Percentiles rank a stretch among this genome's conserved stretches.
phyloP scores from a whole-genome alignment of 2,329 filamentous ascomycete genomes.

The Colletotrichum euphorbiae region DNA sequence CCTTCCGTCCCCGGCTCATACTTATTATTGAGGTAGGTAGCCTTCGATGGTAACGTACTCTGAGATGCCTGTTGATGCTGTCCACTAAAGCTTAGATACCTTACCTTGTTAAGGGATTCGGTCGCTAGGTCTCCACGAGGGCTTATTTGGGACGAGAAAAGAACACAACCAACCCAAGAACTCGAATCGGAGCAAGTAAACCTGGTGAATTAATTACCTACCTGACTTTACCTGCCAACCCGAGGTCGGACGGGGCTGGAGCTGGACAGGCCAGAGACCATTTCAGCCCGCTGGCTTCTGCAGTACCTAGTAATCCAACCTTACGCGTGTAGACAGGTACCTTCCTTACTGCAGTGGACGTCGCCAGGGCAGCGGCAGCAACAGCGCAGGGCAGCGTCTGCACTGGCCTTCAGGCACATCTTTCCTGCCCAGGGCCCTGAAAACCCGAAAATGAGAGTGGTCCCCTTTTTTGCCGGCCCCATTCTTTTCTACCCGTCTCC shows the following conservation, averaged over 20 bases:
- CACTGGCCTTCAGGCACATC: conserved; percentile 6
- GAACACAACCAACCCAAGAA: not conserved
- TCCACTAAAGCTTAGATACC: conserved; percentile 36
- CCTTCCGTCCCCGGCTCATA: not conserved
- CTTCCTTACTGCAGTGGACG: not conserved
- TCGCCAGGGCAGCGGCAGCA: not conserved
- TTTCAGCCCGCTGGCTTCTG: too few relatives aligned
- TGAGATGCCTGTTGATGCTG: not conserved
- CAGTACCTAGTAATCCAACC: too few relatives aligned
- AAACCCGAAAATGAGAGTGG: not conserved
- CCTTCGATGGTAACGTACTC: too few relatives aligned
- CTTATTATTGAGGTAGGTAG: too few relatives aligned
- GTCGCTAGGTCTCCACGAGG: conserved; percentile 28
- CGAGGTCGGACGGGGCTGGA: too few relatives aligned
- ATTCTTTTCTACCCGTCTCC: conserved; percentile 19
- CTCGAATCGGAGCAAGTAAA: not conserved
- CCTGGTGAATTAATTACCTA: too few relatives aligned
- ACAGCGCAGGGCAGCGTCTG: not conserved
- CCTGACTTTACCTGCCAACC: too few relatives aligned
- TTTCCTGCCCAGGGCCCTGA: conserved; percentile 3
- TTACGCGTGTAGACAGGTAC: too few relatives aligned
- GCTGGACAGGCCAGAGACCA: too few relatives aligned
- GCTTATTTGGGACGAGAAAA: conserved; percentile 7
- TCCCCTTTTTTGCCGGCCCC: conserved; percentile 21
- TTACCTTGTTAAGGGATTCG: too few relatives aligned